These are phyloP conservation scores for Aspergillus cejpii DNA, from an alignment of 2,329 filamentous ascomycete genomes.

Conservation along the genomic window DNA sequence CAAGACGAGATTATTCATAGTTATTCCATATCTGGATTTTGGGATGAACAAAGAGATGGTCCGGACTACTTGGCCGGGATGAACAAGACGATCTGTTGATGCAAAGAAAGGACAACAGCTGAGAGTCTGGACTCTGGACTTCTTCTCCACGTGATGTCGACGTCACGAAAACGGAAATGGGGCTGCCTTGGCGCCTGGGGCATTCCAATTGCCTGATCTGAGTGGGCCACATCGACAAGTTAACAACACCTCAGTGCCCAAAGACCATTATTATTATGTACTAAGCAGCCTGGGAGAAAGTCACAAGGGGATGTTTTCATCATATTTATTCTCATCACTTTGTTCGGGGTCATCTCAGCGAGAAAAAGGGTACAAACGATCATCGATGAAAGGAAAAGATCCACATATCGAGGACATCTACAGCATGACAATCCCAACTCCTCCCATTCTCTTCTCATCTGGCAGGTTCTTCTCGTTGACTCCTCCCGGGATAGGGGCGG, in stretches of 20 bases:
- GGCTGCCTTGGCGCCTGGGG: slow-evolving; percentile 14
- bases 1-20: neutral
- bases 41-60: neutral
- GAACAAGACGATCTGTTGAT: neutral
- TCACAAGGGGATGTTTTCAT: neutral
- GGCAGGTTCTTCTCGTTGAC: slow-evolving; percentile 71
- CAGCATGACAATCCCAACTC: slow-evolving; percentile 83
- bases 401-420: slow-evolving; percentile 31
- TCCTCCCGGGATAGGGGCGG: slow-evolving; percentile 75
- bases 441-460: slow-evolving; percentile 71
- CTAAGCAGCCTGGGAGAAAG: too few species aligned
- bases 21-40: neutral
- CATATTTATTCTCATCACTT: neutral
- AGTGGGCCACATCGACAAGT: neutral
- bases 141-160: slow-evolving; percentile 3
- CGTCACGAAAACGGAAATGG: slow-evolving; percentile 13
- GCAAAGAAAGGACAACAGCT: neutral
- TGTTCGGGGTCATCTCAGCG: neutral
- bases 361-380: neutral
- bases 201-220: neutral
- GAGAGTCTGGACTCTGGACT: neutral
- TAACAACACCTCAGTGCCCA: too few species aligned
- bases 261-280: too few species aligned
- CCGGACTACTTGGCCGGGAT: neutral
- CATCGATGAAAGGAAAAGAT: neutral